Percentiles rank a stretch among this genome's conserved stretches.
Conservation (phyloP, 495 filamentous ascomycete genomes). For the Penicillium arizonense region DNA sequence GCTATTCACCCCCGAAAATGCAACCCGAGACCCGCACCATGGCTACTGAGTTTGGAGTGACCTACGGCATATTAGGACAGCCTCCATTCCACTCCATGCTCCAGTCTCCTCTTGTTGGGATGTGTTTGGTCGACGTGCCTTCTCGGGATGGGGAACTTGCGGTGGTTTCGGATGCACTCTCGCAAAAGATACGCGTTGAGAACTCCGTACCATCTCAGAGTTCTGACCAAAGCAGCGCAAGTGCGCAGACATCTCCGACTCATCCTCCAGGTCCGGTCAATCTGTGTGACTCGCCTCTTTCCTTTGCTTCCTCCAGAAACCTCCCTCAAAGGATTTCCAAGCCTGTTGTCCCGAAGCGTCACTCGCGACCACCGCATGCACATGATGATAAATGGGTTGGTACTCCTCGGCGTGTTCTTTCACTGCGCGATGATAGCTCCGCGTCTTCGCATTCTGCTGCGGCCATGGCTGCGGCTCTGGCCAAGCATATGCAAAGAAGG, state of each 20-base stretch:
- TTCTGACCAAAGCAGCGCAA: not conserved
- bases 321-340: not conserved
- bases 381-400: not conserved
- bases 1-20: too few relatives aligned
- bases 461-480: not conserved
- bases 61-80: constrained; percentile 5
- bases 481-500: not conserved
- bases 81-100: constrained; percentile 15
- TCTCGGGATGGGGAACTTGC: not conserved
- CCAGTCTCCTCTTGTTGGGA: constrained; percentile 19
- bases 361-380: not conserved
- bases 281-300: not conserved
- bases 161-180: too few relatives aligned
- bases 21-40: too few relatives aligned
- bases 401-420: not conserved
- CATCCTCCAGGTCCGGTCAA: not conserved
- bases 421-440: not conserved
- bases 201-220: not conserved
- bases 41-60: too few relatives aligned
- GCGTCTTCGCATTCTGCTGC: constrained; percentile 9
- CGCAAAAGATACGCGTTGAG: not conserved
- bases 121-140: constrained; percentile 14
- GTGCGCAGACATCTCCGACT: too few relatives aligned
- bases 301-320: not conserved
- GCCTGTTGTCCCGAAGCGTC: not conserved